Evolutionary conservation across 192 early-diverging fungal genomes (phyloP).

Genomic region (Backusella parvicylindrica): DNA sequence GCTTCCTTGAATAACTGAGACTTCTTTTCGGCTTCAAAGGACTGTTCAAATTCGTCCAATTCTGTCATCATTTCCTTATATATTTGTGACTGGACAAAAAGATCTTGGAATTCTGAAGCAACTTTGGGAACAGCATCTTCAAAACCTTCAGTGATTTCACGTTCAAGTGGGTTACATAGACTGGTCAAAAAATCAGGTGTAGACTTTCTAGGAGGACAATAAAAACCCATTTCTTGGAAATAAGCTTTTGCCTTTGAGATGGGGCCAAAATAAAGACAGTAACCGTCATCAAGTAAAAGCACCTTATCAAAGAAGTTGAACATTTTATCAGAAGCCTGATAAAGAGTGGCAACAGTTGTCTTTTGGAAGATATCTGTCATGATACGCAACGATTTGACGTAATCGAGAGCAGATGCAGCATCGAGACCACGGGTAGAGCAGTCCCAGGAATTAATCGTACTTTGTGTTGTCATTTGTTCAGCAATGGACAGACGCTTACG

Average conservation of each 20-base stretch:
- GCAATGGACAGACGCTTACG: constrained; percentile 76
- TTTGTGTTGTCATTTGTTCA: constrained; percentile 67
- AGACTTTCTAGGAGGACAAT: constrained; percentile 62
- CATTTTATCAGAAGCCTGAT: constrained; percentile 75
- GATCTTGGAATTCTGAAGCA: constrained; percentile 60
- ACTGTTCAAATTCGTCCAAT: constrained; percentile 41
- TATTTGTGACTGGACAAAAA: constrained; percentile 44
- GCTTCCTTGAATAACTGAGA: constrained; percentile 40
- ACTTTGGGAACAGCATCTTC: constrained; percentile 49
- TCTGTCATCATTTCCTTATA: constrained; percentile 34
- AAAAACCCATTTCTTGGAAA: constrained; percentile 59
- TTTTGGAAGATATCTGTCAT: constrained; percentile 67
- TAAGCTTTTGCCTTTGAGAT: constrained; percentile 53
- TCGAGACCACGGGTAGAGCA: constrained; percentile 71
- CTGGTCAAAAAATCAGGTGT: constrained; percentile 72
- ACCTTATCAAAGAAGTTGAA: constrained; percentile 71
- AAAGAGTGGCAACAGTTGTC: constrained; percentile 52
- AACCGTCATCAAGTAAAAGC: constrained; percentile 63
- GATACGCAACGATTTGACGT: constrained; percentile 68
- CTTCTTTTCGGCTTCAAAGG: constrained; percentile 19
- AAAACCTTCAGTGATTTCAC: constrained; percentile 48
- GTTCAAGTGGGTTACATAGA: constrained; percentile 58
- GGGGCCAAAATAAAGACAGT: constrained; percentile 69
- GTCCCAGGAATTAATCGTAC: constrained; percentile 58
- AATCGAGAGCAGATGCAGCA: constrained; percentile 83